phyloP scores from a whole-genome alignment of 2,329 filamentous ascomycete genomes.

The Xylaria sp. region DNA sequence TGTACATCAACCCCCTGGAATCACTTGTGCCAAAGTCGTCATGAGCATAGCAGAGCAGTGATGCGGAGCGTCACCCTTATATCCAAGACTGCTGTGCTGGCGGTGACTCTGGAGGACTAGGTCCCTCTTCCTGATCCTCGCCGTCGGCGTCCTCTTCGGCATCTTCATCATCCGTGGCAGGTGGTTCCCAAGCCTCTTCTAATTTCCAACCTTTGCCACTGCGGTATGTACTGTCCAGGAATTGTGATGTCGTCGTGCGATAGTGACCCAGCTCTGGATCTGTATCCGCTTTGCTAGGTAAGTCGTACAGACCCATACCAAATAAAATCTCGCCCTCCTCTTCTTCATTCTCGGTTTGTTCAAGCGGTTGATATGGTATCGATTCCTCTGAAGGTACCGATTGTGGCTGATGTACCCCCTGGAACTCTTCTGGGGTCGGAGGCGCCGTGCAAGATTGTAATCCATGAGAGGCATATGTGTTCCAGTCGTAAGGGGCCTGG shows the following conservation, averaged over 20 bases:
- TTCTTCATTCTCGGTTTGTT: constrained; percentile 64
- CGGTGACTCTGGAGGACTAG: constrained; percentile 46
- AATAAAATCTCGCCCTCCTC: constrained; percentile 77
- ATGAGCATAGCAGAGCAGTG: constrained; percentile 31
- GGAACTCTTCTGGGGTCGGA: constrained; percentile 69
- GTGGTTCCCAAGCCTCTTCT: constrained; percentile 82
- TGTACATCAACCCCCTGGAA: constrained; percentile 17
- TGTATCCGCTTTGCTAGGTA: constrained; percentile 67
- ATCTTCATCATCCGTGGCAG: constrained; percentile 67
- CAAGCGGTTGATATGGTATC: constrained; percentile 61
- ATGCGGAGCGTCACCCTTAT: constrained; percentile 31
- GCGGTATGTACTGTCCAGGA: constrained; percentile 63
- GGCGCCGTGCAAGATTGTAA: constrained; percentile 62
- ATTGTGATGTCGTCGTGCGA: constrained; percentile 63
- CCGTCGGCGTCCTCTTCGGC: constrained; percentile 61
- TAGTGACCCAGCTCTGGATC: constrained; percentile 66
- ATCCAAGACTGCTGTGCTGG: constrained; percentile 45
- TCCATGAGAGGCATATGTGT: constrained; percentile 57
- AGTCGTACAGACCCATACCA: constrained; percentile 85
- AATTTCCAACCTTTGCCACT: constrained; percentile 81
- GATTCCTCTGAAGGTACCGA: constrained; percentile 61
- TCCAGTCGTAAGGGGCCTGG: constrained; percentile 55
- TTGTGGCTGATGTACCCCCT: constrained; percentile 62
- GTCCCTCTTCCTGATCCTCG: constrained; percentile 53
- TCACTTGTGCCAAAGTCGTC: constrained; percentile 29